These are phyloP conservation scores for Metarhizium brunneum DNA, from an alignment of 2,329 filamentous ascomycete species.

Conservation along the genomic window DNA sequence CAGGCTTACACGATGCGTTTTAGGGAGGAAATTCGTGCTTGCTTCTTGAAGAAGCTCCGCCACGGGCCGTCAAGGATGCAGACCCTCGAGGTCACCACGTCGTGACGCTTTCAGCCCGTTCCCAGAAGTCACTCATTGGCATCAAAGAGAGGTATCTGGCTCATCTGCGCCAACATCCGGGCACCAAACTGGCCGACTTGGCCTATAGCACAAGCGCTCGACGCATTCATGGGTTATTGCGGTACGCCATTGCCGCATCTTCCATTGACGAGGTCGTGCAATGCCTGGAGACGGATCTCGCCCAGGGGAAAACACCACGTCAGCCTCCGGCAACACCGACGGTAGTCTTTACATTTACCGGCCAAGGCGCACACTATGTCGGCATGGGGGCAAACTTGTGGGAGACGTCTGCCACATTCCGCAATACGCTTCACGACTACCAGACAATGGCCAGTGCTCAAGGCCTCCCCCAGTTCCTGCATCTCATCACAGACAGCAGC, in stretches of 20 bases:
- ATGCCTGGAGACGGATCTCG: neutral
- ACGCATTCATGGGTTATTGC: neutral
- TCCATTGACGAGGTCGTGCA: neutral
- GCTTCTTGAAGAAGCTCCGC: neutral
- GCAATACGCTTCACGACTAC: neutral
- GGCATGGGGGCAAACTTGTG: neutral
- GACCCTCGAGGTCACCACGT: neutral
- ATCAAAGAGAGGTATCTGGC: neutral
- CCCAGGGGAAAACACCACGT: neutral
- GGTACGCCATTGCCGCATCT: neutral
- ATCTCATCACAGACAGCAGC: neutral
- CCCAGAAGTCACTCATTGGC: neutral
- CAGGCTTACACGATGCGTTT: neutral
- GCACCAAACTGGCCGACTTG: neutral
- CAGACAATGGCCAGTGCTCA: neutral
- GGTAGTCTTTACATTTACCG: neutral
- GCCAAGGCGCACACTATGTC: neutral
- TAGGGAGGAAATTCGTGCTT: constrained; percentile 21
- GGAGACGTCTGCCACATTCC: neutral
- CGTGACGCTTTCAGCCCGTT: neutral
- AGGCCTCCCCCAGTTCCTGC: neutral
- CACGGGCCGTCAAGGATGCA: neutral
- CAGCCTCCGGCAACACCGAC: neutral
- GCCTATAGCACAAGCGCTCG: neutral
- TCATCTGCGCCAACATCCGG: neutral